These are phyloP conservation scores for Aspergillus haitiensis DNA, from an alignment of 495 filamentous ascomycete genomes.

Conservation along the genomic window DNA sequence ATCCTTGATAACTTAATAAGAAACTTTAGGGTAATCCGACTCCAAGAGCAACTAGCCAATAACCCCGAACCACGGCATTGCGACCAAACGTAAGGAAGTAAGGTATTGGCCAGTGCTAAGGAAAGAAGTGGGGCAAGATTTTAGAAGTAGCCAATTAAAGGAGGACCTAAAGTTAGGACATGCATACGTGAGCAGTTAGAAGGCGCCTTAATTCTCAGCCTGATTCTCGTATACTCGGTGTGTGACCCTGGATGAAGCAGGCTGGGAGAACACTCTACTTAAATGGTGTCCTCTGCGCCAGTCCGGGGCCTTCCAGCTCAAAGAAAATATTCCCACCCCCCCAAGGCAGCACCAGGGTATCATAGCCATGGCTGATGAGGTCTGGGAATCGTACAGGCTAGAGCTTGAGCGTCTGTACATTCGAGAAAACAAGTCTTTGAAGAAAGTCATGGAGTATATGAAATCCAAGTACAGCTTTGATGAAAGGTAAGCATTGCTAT, in stretches of 20 bases:
- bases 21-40: background rate
- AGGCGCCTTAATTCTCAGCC: background rate
- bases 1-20: background rate
- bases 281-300: background rate
- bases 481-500: constrained; percentile 36
- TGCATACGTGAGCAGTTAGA: background rate
- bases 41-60: too few species aligned
- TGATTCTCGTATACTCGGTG: background rate
- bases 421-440: constrained; percentile 40
- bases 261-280: background rate
- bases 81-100: too few species aligned
- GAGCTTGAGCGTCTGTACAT: constrained; percentile 39
- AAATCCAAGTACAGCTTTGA: constrained; percentile 36
- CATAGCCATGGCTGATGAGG: constrained; percentile 12
- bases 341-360: background rate
- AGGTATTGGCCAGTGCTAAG: constrained; percentile 46
- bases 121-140: background rate
- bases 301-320: background rate
- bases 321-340: background rate
- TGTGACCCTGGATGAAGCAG: background rate
- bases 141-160: constrained; percentile 12
- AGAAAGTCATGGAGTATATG: constrained; percentile 44
- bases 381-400: constrained; percentile 16
- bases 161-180: background rate
- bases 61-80: too few species aligned